A percentile compares a stretch with the other conserved stretches of the same genome.
Evolutionary conservation across 1,284 basidiomycete genomes (phyloP).

Genomic region (Mrakiaceae sp.): DNA sequence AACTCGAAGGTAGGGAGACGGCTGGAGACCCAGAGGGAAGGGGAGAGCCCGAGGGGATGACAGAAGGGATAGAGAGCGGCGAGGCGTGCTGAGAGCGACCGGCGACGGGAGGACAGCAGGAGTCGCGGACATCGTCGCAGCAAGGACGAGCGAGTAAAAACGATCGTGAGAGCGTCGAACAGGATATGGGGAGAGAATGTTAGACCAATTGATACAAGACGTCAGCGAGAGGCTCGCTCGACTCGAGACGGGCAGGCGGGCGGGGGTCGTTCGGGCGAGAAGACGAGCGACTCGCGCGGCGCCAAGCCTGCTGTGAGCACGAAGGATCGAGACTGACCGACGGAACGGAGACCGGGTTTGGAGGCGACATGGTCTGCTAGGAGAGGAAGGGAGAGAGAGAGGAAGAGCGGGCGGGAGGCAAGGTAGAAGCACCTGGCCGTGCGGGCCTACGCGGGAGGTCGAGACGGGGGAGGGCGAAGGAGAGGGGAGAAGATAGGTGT

Average conservation of each 20-base stretch:
- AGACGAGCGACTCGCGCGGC: not conserved
- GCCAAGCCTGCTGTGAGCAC: not conserved
- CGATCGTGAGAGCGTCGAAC: not conserved
- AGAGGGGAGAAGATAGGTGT: too few species aligned
- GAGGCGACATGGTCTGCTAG: not conserved
- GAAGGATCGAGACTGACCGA: not conserved
- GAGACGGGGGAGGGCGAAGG: too few species aligned
- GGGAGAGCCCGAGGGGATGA: conserved; percentile 8
- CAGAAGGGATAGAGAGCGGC: conserved; percentile 9
- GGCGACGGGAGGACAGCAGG: not conserved
- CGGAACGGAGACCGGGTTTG: not conserved
- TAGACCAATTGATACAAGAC: not conserved
- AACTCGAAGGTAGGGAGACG: conserved; percentile 2
- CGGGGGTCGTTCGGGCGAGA: not conserved
- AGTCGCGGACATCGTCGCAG: not conserved
- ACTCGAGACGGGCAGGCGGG: not conserved
- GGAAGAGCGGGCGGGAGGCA: not conserved
- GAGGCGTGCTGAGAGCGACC: not conserved
- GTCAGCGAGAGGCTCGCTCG: not conserved
- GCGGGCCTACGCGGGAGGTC: too few species aligned
- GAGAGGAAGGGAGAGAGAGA: not conserved
- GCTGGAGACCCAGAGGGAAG: not conserved
- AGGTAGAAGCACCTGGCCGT: too few species aligned
- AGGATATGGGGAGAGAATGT: not conserved
- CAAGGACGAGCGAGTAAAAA: not conserved